phyloP scores from a whole-genome alignment of 2,329 filamentous ascomycete genomes.

The Pezicula rhizophila region DNA sequence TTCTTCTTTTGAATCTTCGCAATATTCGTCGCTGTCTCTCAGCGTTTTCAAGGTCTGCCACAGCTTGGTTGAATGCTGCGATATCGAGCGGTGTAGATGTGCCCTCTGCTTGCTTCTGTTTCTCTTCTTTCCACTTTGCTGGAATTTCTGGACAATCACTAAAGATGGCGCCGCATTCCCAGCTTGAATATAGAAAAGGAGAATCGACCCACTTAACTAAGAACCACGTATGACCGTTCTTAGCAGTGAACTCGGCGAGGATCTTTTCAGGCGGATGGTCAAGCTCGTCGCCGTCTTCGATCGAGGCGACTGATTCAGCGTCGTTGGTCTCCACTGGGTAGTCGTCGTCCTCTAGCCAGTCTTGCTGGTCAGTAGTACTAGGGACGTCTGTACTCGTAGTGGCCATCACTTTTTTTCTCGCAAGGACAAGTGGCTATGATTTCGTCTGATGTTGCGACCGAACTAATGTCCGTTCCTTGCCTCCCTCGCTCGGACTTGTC shows the following conservation, averaged over 20 bases:
- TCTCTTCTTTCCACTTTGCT: slow-evolving; percentile 23
- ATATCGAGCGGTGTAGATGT: slow-evolving; percentile 24
- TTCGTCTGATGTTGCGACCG: not conserved
- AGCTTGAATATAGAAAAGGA: slow-evolving; percentile 25
- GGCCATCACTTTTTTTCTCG: slow-evolving; percentile 12
- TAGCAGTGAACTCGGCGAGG: slow-evolving; percentile 20
- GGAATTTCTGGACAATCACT: slow-evolving; percentile 17
- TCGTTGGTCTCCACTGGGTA: slow-evolving; percentile 18
- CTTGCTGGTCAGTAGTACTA: not conserved
- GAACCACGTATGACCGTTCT: slow-evolving; percentile 22
- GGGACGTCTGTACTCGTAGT: slow-evolving; percentile 8
- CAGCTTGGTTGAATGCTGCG: slow-evolving; percentile 19
- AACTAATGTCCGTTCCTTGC: not conserved
- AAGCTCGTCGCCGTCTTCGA: slow-evolving; percentile 26
- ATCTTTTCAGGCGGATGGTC: slow-evolving; percentile 25
- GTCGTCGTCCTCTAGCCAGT: slow-evolving; percentile 16
- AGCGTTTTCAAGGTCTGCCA: slow-evolving; percentile 18
- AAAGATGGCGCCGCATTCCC: slow-evolving; percentile 23
- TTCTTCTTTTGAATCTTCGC: slow-evolving; percentile 22
- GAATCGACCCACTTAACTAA: slow-evolving; percentile 29
- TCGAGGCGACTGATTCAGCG: slow-evolving; percentile 24
- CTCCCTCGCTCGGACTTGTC: not conserved
- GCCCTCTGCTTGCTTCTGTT: slow-evolving; percentile 23
- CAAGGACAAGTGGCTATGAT: slow-evolving; percentile 24
- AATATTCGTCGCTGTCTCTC: slow-evolving; percentile 21